phyloP scores from a whole-genome alignment of 306 rosid genomes.

The Hippophae tibetana region DNA sequence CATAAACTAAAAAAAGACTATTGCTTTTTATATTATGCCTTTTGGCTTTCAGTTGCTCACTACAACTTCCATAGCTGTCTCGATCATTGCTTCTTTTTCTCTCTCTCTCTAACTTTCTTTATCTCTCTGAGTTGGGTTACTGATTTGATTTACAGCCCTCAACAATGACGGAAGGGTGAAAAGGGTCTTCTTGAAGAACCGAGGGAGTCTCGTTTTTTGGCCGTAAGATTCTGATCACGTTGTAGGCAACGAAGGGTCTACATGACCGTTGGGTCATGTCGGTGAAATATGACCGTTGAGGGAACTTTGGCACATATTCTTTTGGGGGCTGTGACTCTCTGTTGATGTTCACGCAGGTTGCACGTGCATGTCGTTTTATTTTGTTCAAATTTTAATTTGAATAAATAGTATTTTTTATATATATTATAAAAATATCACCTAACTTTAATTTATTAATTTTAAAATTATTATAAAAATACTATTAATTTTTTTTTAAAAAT shows the following conservation, averaged over 20 bases:
- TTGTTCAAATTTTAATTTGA: no score
- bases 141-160: slow-evolving; percentile 11
- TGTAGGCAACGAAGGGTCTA: slow-evolving; percentile 25
- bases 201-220: slow-evolving; percentile 4
- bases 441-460: no score
- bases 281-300: slow-evolving; percentile 69
- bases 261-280: slow-evolving; percentile 65
- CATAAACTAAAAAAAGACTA: slow-evolving; percentile 22
- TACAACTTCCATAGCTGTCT: slow-evolving; percentile 12
- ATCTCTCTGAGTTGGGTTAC: slow-evolving; percentile 26
- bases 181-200: slow-evolving; percentile 16
- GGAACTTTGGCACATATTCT: neutral
- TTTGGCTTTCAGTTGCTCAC: neutral
- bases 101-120: neutral
- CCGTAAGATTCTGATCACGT: slow-evolving; percentile 57
- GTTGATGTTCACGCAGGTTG: slow-evolving; percentile 16
- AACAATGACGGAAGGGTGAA: slow-evolving; percentile 22
- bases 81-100: neutral
- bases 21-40: slow-evolving; percentile 26
- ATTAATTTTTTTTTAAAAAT: no score
- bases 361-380: slow-evolving; percentile 31
- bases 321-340: slow-evolving; percentile 1
- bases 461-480: no score
- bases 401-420: no score
- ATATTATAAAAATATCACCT: no score